Evolutionary conservation across 257 asterid genomes (phyloP).

Genomic region (Solanum pinnatisectum): DNA sequence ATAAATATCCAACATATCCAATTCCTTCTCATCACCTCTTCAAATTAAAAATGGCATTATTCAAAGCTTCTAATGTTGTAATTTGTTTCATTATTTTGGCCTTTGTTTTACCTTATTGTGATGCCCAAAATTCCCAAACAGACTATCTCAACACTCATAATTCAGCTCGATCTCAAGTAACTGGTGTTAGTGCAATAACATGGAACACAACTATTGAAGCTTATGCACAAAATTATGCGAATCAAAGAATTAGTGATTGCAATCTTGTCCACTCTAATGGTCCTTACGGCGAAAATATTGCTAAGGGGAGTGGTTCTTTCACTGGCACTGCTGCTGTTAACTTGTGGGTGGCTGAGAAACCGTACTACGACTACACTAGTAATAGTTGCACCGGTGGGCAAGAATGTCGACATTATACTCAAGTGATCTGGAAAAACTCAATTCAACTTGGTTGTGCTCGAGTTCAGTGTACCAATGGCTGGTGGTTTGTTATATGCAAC

Average conservation of each 20-base stretch:
- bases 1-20: not conserved
- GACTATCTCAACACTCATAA: not conserved
- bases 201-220: constrained; percentile 7
- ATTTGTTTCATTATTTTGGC: not conserved
- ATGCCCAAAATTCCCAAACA: constrained; percentile 12
- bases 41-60: constrained; percentile 3
- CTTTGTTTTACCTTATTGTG: not conserved
- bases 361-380: not conserved
- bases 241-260: constrained; percentile 8
- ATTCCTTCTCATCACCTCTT: not conserved
- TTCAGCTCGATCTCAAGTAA: constrained; percentile 9
- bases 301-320: not conserved
- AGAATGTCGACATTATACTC: constrained; percentile 30
- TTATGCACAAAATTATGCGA: constrained; percentile 10
- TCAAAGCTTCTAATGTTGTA: not conserved
- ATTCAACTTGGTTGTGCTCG: constrained; percentile 25
- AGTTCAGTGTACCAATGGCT: constrained; percentile 11
- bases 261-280: constrained; percentile 14
- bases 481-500: constrained; percentile 21
- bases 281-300: constrained; percentile 24
- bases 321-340: constrained; percentile 4
- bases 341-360: constrained; percentile 15
- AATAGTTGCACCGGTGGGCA: constrained; percentile 12
- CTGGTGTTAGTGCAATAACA: constrained; percentile 5
- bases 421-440: constrained; percentile 22